A percentile compares a stretch with the other conserved stretches of the same genome.
phyloP scores from a whole-genome alignment of 257 asterid species.

The Ajuga chamaepitys region DNA sequence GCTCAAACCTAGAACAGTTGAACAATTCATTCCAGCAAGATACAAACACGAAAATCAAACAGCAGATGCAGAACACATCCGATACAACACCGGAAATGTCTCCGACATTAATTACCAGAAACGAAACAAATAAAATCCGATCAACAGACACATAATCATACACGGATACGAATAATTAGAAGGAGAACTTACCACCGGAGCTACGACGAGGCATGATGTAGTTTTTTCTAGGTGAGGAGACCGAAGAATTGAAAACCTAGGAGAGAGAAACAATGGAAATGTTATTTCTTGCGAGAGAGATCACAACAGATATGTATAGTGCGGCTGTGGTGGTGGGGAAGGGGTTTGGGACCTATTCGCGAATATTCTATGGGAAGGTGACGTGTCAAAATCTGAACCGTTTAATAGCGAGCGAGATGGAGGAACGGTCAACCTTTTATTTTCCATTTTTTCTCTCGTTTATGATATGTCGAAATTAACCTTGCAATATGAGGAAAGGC shows the following conservation, averaged over 20 bases:
- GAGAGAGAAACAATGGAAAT: neutral
- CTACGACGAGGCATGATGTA: slow-evolving; percentile 61
- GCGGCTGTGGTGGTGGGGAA: too few relatives aligned
- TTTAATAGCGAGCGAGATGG: too few relatives aligned
- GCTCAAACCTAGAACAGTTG: neutral
- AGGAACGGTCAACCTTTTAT: too few relatives aligned
- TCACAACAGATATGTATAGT: too few relatives aligned
- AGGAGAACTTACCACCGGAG: slow-evolving; percentile 43
- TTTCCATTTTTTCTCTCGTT: too few relatives aligned
- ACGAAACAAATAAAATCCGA: neutral
- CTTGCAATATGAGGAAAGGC: too few relatives aligned
- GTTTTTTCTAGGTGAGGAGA: neutral
- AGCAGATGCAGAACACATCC: neutral
- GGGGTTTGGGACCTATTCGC: neutral
- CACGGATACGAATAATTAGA: neutral
- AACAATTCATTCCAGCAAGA: neutral
- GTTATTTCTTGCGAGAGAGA: neutral
- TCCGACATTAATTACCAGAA: neutral
- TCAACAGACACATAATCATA: neutral
- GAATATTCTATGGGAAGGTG: neutral
- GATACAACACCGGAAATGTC: neutral
- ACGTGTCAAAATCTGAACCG: slow-evolving; percentile 2
- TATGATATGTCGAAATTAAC: too few relatives aligned
- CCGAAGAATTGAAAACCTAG: neutral
- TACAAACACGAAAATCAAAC: neutral